Conservation (phyloP, 768 basidiomycete species). For the Filobasidium floriforme region DNA sequence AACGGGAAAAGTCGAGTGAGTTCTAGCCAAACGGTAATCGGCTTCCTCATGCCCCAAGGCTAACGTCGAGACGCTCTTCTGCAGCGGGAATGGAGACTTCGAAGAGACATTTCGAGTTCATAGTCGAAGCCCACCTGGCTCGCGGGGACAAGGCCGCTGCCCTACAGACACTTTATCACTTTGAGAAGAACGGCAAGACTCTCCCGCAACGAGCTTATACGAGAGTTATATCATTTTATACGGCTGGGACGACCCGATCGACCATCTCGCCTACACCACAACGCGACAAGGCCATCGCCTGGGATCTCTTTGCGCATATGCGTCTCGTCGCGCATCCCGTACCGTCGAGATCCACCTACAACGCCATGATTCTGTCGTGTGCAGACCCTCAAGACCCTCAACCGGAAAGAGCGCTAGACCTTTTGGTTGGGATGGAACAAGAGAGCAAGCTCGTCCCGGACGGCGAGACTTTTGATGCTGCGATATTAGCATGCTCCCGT, state of each 20-base stretch:
- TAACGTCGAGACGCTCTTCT: slow-evolving; percentile 38
- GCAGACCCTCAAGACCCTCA: slow-evolving; percentile 56
- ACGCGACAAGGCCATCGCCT: slow-evolving; percentile 61
- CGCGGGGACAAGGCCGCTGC: slow-evolving; percentile 58
- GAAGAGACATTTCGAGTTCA: slow-evolving; percentile 55
- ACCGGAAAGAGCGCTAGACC: slow-evolving; percentile 83
- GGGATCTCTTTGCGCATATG: slow-evolving; percentile 94
- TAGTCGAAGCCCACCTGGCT: slow-evolving; percentile 53
- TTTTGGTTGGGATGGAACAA: slow-evolving; percentile 85
- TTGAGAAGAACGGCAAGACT: slow-evolving; percentile 58
- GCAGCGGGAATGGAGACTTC: not conserved
- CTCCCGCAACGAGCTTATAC: slow-evolving; percentile 72
- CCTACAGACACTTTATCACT: slow-evolving; percentile 60
- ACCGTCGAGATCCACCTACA: slow-evolving; percentile 66
- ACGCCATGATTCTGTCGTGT: slow-evolving; percentile 80
- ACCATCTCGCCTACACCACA: slow-evolving; percentile 40
- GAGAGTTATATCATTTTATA: slow-evolving; percentile 50
- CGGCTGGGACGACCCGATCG: slow-evolving; percentile 30
- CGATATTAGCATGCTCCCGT: slow-evolving; percentile 68
- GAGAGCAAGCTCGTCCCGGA: slow-evolving; percentile 62
- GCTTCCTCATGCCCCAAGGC: slow-evolving; percentile 44
- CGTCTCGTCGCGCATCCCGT: slow-evolving; percentile 84
- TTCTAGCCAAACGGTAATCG: slow-evolving; percentile 20
- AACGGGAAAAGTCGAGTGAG: slow-evolving; percentile 1
- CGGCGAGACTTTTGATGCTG: slow-evolving; percentile 64